phyloP scores from a whole-genome alignment of 1,284 basidiomycete species.

The Ceratobasidium sp. region DNA sequence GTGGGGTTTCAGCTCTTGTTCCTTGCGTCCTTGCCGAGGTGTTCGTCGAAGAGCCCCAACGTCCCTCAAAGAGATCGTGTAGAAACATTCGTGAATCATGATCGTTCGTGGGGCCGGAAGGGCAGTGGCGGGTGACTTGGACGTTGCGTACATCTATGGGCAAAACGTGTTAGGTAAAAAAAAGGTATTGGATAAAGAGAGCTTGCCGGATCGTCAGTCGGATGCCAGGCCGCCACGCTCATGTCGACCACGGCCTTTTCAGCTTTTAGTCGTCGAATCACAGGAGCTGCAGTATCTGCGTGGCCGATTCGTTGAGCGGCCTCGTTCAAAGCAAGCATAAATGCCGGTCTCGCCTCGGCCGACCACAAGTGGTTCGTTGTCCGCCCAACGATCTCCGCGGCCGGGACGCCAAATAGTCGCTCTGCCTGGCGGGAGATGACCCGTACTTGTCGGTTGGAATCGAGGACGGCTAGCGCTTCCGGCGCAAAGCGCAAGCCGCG shows the following conservation, averaged over 20 bases:
- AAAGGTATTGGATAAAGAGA: background rate
- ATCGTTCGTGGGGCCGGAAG: conserved; percentile 10
- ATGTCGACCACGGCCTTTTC: conserved; percentile 9
- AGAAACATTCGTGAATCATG: conserved; percentile 36
- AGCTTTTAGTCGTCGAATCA: conserved; percentile 21
- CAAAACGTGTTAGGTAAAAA: background rate
- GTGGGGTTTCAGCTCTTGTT: background rate
- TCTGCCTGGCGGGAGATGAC: conserved; percentile 19
- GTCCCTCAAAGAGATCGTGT: conserved; percentile 25
- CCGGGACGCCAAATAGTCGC: conserved; percentile 15
- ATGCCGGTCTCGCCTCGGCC: conserved; percentile 3
- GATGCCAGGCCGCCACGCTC: conserved; percentile 34
- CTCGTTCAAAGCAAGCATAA: conserved; percentile 33
- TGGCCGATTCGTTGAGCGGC: conserved; percentile 18
- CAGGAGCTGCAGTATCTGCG: conserved; percentile 8
- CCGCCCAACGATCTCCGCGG: conserved; percentile 20
- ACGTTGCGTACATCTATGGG: conserved; percentile 15
- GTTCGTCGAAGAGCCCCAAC: background rate
- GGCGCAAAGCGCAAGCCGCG: conserved; percentile 33
- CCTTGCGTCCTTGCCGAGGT: background rate
- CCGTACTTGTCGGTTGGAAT: conserved; percentile 29
- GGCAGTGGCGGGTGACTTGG: background rate
- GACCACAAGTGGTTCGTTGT: conserved; percentile 27
- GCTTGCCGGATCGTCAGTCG: conserved; percentile 26
- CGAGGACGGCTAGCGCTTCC: conserved; percentile 20